These are phyloP conservation scores for Candida ficus DNA, from an alignment of 805 yeast species.

Conservation along the genomic window DNA sequence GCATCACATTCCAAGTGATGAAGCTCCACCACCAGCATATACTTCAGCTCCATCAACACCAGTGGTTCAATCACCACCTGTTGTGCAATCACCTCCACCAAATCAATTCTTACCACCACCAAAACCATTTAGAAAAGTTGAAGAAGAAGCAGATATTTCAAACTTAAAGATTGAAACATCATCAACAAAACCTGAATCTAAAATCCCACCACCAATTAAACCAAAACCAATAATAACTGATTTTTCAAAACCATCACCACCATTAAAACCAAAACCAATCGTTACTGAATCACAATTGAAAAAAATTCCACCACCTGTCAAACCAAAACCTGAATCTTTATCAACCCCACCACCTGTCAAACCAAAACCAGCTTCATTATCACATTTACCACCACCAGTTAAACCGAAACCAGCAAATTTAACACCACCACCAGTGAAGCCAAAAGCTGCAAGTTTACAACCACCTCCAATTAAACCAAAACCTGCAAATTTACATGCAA, in stretches of 20 bases:
- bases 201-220: not conserved
- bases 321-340: not conserved
- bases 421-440: not conserved
- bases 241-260: slow-evolving; percentile 9
- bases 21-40: slow-evolving; percentile 4
- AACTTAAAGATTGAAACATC: too few species aligned
- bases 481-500: slow-evolving; percentile 4
- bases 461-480: slow-evolving; percentile 13
- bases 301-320: not conserved
- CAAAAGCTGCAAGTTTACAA: slow-evolving; percentile 4
- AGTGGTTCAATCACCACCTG: not conserved
- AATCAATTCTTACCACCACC: slow-evolving; percentile 20
- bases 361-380: not conserved
- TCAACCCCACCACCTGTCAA: not conserved
- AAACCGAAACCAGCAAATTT: slow-evolving; percentile 1
- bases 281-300: not conserved
- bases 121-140: slow-evolving; percentile 15
- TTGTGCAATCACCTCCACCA: not conserved
- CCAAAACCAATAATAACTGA: not conserved
- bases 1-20: not conserved
- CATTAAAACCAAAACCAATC: slow-evolving; percentile 13
- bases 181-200: too few species aligned
- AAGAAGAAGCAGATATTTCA: not conserved
- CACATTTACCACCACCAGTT: slow-evolving; percentile 1
- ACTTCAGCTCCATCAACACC: not conserved